Base-by-base conservation (phyloP, 2,329 filamentous ascomycete genomes). In the Diaporthe caulivora region DNA sequence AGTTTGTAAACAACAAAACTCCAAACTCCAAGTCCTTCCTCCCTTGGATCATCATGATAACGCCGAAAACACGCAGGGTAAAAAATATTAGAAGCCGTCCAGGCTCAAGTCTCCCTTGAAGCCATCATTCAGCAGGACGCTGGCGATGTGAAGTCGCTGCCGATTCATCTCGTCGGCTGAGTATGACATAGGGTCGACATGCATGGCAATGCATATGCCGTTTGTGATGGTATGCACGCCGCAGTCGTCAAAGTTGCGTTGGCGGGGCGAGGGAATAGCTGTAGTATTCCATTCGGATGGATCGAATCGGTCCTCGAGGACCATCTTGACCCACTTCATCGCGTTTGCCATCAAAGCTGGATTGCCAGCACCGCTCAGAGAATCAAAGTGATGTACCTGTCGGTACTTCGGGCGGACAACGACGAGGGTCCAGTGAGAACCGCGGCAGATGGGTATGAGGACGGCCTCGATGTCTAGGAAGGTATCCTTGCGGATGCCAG, bases 191-290 rank as follows among this genome's bases (percentile, higher is more conserved):
- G 89, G 88, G 74, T 86, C 86, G 24, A 91, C 76, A 1, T 89
- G 89, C 42, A 91, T 78, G 0, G 87, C 85, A 47, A 91, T 78
- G 71, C 91, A 93, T 62, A 94, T 87, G 21, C 89, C 91, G 78
- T 95, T 96, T 24, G 93, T 89, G 76, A 94, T 90, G 18, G 92
- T 90, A 80, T 94, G 94, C 4, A 95, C 89, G n/a, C 94, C 94
- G 77, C 94, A 95, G 80, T 95, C 94, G 78, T 88, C 90, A 1
- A 88, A 87, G 78, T 95, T 95, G 34, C 83, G 85, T 80, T 95
- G 93, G 3, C 76, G 78, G 0, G 89, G 87, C 47, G 88, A 89
- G 21, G 82, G 80, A 57, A 87, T 85, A n/a, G 82, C 80, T 10
- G 88, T 82, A 1, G 86, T 83, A 31, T 80, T 84, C 93, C 93